These are phyloP conservation scores for Phytophthora podocarpi DNA, from an alignment of 352 stramenopile genomes.

Conservation along the genomic window DNA sequence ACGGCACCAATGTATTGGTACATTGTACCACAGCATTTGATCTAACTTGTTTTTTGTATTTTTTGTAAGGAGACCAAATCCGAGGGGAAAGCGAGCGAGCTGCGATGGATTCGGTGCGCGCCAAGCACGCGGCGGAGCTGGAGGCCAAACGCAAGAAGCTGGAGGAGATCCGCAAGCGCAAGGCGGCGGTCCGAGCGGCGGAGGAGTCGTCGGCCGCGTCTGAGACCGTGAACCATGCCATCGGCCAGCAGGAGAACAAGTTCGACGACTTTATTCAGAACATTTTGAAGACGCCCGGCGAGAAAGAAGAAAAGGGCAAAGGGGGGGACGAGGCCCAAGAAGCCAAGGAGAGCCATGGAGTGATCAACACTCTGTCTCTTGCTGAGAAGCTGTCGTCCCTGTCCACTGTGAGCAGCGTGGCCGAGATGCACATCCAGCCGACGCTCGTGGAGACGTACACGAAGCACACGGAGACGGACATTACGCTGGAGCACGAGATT, in stretches of 20 bases:
- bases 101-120: slow-evolving; percentile 72
- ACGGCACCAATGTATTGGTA: background rate
- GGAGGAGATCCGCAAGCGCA: slow-evolving; percentile 89
- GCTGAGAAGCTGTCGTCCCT: slow-evolving; percentile 78
- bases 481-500: slow-evolving; percentile 83
- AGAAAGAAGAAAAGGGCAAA: slow-evolving; percentile 24
- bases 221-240: slow-evolving; percentile 59
- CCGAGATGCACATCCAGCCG: slow-evolving; percentile 83
- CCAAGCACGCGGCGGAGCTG: slow-evolving; percentile 85
- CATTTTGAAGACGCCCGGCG: slow-evolving; percentile 69
- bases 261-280: slow-evolving; percentile 90
- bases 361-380: slow-evolving; percentile 55
- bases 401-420: slow-evolving; percentile 76
- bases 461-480: slow-evolving; percentile 86
- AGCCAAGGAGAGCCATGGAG: slow-evolving; percentile 35
- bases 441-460: slow-evolving; percentile 84
- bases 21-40: background rate
- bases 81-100: background rate
- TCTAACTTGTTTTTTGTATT: slow-evolving; percentile 11
- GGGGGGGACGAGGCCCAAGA: background rate
- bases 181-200: slow-evolving; percentile 63
- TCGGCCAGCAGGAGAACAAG: slow-evolving; percentile 74
- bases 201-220: slow-evolving; percentile 48
- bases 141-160: slow-evolving; percentile 90
- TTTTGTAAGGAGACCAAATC: too few species aligned